Conservation (phyloP, 805 yeast species). For the Ogataea nakhonphanomensis region DNA sequence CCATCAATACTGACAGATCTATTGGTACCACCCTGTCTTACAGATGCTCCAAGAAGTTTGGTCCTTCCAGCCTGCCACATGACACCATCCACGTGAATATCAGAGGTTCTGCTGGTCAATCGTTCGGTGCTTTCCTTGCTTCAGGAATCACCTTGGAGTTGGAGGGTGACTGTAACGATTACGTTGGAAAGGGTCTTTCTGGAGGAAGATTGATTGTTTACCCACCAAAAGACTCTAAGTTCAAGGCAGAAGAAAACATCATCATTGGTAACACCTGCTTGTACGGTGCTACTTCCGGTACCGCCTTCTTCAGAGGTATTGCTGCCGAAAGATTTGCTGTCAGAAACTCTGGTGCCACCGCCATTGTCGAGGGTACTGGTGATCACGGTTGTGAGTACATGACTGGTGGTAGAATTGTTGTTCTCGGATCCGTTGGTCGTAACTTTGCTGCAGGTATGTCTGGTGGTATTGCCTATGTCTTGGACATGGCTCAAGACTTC, state of each 20-base stretch:
- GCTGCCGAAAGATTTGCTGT: slow-evolving; percentile 99
- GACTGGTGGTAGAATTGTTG: slow-evolving; percentile 98
- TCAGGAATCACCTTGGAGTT: slow-evolving; percentile 92
- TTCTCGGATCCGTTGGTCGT: slow-evolving; percentile 87
- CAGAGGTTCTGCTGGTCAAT: slow-evolving; percentile 95
- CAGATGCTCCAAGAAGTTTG: slow-evolving; percentile 88
- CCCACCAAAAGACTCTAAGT: slow-evolving; percentile 80
- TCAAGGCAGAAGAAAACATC: slow-evolving; percentile 94
- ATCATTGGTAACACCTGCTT: slow-evolving; percentile 96
- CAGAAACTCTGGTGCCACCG: slow-evolving; percentile 96
- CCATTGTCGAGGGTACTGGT: slow-evolving; percentile 96
- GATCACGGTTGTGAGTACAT: slow-evolving; percentile 99
- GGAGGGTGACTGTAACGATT: slow-evolving; percentile 97
- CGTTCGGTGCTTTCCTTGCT: slow-evolving; percentile 96
- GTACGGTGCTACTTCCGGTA: slow-evolving; percentile 96
- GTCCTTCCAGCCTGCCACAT: slow-evolving; percentile 90
- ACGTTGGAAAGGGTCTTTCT: slow-evolving; percentile 94
- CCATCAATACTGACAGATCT: slow-evolving; percentile 94
- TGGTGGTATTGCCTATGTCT: slow-evolving; percentile 97
- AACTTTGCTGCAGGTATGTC: slow-evolving; percentile 98
- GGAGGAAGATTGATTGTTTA: slow-evolving; percentile 92
- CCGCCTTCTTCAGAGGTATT: slow-evolving; percentile 91
- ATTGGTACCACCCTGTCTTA: slow-evolving; percentile 93
- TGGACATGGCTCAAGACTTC: slow-evolving; percentile 93
- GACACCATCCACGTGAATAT: slow-evolving; percentile 93